Conservation (phyloP, 805 yeast species). For the Starmerella apicola region DNA sequence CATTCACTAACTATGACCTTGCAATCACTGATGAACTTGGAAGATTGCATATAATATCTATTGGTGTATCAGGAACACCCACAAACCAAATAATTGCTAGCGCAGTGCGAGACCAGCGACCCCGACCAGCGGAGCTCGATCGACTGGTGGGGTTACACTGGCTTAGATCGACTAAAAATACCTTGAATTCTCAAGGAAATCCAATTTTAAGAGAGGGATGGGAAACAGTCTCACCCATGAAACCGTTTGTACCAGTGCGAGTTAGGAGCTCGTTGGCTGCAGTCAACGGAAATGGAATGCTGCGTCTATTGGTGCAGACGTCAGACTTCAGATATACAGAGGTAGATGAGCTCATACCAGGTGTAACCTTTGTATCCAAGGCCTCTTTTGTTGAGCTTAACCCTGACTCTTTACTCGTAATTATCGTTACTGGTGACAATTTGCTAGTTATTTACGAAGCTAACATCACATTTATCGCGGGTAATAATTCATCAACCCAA, state of each 20-base stretch:
- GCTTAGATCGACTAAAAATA: constrained; percentile 62
- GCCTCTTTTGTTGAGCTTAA: constrained; percentile 23
- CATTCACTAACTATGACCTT: constrained; percentile 66
- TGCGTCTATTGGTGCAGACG: constrained; percentile 46
- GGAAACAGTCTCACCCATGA: constrained; percentile 38
- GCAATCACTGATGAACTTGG: constrained; percentile 69
- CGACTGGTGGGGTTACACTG: constrained; percentile 47
- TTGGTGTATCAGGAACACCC: constrained; percentile 16
- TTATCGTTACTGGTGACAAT: constrained; percentile 20
- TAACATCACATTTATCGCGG: constrained; percentile 22
- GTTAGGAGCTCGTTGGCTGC: constrained; percentile 62
- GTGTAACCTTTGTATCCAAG: constrained; percentile 20
- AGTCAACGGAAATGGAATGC: constrained; percentile 49
- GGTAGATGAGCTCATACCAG: constrained; percentile 20
- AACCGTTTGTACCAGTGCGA: constrained; percentile 54
- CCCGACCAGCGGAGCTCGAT: constrained; percentile 21
- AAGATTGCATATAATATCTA: constrained; percentile 40
- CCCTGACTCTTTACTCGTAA: constrained; percentile 21
- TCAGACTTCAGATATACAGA: constrained; percentile 19
- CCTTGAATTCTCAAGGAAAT: constrained; percentile 15
- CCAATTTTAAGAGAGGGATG: constrained; percentile 25
- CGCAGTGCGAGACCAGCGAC: constrained; percentile 23
- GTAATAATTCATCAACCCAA: neutral
- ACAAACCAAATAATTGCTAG: constrained; percentile 17
- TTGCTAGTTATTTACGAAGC: constrained; percentile 22